phyloP scores from a whole-genome alignment of 2,329 filamentous ascomycete genomes.

The Aspergillus sp. region DNA sequence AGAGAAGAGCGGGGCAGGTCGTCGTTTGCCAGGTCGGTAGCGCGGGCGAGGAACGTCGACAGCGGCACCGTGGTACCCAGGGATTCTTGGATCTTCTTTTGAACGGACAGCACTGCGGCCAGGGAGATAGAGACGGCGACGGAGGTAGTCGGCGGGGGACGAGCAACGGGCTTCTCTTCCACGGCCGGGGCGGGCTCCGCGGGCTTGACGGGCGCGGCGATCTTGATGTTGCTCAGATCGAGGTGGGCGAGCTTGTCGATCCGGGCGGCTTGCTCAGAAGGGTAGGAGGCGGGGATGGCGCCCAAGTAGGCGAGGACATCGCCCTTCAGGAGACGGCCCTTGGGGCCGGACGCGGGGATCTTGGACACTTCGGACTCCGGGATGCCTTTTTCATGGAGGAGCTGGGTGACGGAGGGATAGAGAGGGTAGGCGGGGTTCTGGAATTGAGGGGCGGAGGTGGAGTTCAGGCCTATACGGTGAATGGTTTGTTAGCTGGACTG shows the following conservation, averaged over 20 bases:
- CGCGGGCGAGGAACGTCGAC: conserved; percentile 82
- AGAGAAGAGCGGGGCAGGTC: conserved; percentile 70
- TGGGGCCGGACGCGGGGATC: conserved; percentile 85
- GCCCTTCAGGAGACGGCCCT: conserved; percentile 87
- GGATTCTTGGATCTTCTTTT: conserved; percentile 75
- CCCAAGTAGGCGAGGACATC: conserved; percentile 92
- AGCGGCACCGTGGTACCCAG: conserved; percentile 81
- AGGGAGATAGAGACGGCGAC: conserved; percentile 78
- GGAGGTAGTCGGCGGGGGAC: conserved; percentile 34
- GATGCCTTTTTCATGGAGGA: conserved; percentile 78
- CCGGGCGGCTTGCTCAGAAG: conserved; percentile 68
- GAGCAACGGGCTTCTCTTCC: conserved; percentile 29
- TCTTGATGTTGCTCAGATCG: conserved; percentile 93
- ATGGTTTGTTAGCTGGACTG: conserved; percentile 10
- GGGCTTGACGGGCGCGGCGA: conserved; percentile 54
- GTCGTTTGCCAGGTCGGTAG: conserved; percentile 84
- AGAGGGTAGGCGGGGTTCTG: conserved; percentile 52
- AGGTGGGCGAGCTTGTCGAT: conserved; percentile 78
- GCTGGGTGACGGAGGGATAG: conserved; percentile 76
- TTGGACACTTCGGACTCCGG: conserved; percentile 73
- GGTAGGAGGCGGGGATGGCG: conserved; percentile 70
- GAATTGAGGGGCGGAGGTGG: conserved; percentile 35
- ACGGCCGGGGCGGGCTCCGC: conserved; percentile 43
- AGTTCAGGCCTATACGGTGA: conserved; percentile 34
- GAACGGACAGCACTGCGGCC: conserved; percentile 73